These are phyloP conservation scores for Coniophora puteana DNA, from an alignment of 1,284 basidiomycete species.

Conservation along the genomic window DNA sequence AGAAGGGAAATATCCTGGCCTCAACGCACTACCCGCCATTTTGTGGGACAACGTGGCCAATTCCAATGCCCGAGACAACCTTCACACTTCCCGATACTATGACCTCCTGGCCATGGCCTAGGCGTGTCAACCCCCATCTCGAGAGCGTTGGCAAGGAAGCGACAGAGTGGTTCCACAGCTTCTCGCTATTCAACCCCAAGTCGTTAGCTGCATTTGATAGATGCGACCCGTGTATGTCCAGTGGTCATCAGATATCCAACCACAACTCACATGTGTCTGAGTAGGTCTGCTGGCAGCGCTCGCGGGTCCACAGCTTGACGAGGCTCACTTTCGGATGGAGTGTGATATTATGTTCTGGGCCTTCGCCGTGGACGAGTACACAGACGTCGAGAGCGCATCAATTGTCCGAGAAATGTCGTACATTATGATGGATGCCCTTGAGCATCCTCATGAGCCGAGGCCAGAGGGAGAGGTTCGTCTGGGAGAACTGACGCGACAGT, in stretches of 20 bases:
- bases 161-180: slow-evolving; percentile 20
- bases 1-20: no score
- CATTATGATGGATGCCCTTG: slow-evolving; percentile 8
- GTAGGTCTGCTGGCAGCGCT: not conserved
- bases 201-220: slow-evolving; percentile 15
- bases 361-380: slow-evolving; percentile 18
- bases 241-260: not conserved
- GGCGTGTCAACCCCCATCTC: slow-evolving; percentile 21
- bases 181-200: slow-evolving; percentile 14
- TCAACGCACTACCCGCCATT: no score
- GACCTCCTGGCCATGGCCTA: slow-evolving; percentile 19
- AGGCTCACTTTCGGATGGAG: slow-evolving; percentile 19
- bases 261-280: not conserved
- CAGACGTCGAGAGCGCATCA: slow-evolving; percentile 1
- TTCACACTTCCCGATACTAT: slow-evolving; percentile 26
- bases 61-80: no score
- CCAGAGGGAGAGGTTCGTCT: slow-evolving; percentile 8
- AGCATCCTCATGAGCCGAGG: slow-evolving; percentile 5
- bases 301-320: not conserved
- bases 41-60: no score
- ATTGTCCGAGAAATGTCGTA: not conserved
- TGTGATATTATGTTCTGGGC: slow-evolving; percentile 39
- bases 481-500: slow-evolving; percentile 10
- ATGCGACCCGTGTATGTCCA: slow-evolving; percentile 9
- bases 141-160: slow-evolving; percentile 15